Base-by-base conservation (phyloP, 352 stramenopile genomes). In the Phytophthora colocasiae region DNA sequence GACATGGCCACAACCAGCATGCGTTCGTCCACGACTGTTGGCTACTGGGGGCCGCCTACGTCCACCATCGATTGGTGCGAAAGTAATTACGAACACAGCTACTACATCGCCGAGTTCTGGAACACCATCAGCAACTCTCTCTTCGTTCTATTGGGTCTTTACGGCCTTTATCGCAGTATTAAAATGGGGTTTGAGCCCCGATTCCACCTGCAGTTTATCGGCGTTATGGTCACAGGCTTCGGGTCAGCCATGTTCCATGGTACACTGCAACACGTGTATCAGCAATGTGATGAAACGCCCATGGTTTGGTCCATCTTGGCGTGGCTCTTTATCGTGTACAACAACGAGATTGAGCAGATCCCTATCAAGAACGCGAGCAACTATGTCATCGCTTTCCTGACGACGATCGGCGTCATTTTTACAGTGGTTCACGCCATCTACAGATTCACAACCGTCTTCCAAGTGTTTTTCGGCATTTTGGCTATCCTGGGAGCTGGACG, bases 21-120 rank as follows among this genome's bases (percentile, higher is more conserved):
- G 46, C 62, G 54, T 12, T 52, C 58, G 12, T 58, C 58, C 11
- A 17, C 41, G 6, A 34, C 47, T 22, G 26, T 71, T n/a, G 75
- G 82, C 12, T 94, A 80, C 63, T 96, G 89, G 89, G 89, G 88
- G 2, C 50, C 73, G 2, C 73, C 82, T 9, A 93, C 85, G 17
- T 81, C 89, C 29, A 92, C 86, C 7, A 92, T 95, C 59, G 85
- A 96, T 73, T 96, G 89, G 89, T 96, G 89, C 60, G 89, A 96
- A 68, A 58, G 48, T 65, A 94, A 96, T 69, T 96, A 96, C 62
- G 58, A 89, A 63, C 61, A 88, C 71, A 90, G 73, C 60, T 80
- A 68, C 61, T 96, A 93, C 60, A 69, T 96, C 34, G 89, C 89
- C 59, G 89, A 96, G 79, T 94, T 92, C 70, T 95, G 88, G 86